Percentiles rank a stretch among this genome's conserved stretches.
Evolutionary conservation across 805 yeast species (phyloP).

Genomic region (Saturnispora mendoncae): DNA sequence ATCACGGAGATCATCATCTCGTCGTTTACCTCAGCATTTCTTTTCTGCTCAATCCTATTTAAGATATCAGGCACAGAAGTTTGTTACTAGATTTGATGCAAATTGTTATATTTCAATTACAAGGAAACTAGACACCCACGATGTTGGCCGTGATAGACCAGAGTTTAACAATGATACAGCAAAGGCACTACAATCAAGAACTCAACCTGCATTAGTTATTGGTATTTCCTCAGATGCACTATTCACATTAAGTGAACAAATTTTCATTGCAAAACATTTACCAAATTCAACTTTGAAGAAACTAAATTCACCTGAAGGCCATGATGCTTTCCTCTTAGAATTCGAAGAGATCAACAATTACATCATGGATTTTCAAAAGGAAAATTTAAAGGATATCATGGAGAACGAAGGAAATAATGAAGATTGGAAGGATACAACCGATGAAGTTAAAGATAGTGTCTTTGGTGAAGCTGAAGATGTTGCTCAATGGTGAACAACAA

Average conservation of each 20-base stretch:
- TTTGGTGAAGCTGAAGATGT: slow-evolving; percentile 97
- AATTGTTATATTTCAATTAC: slow-evolving; percentile 94
- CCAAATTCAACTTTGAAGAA: slow-evolving; percentile 61
- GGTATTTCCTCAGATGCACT: slow-evolving; percentile 91
- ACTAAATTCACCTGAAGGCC: slow-evolving; percentile 91
- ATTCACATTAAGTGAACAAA: slow-evolving; percentile 88
- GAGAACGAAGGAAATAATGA: slow-evolving; percentile 38
- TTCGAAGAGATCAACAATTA: slow-evolving; percentile 71
- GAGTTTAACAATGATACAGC: slow-evolving; percentile 31
- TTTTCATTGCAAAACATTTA: slow-evolving; percentile 64
- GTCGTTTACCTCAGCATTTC: slow-evolving; percentile 44
- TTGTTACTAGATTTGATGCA: slow-evolving; percentile 85
- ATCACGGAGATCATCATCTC: slow-evolving; percentile 31
- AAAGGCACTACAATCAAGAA: slow-evolving; percentile 49
- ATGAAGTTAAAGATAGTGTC: slow-evolving; percentile 52
- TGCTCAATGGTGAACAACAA: slow-evolving; percentile 68
- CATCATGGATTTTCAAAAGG: slow-evolving; percentile 56
- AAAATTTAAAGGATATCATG: slow-evolving; percentile 52
- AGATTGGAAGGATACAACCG: slow-evolving; percentile 36
- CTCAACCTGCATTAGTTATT: slow-evolving; percentile 72
- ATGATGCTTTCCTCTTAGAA: slow-evolving; percentile 91
- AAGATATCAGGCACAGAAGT: slow-evolving; percentile 90
- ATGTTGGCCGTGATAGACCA: slow-evolving; percentile 70
- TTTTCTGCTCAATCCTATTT: slow-evolving; percentile 94
- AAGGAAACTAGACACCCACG: slow-evolving; percentile 91